Percentiles rank a stretch among this genome's conserved stretches.
These are phyloP conservation scores for Penicillium glabrum DNA, from an alignment of 2,329 filamentous ascomycete genomes.

Conservation along the genomic window DNA sequence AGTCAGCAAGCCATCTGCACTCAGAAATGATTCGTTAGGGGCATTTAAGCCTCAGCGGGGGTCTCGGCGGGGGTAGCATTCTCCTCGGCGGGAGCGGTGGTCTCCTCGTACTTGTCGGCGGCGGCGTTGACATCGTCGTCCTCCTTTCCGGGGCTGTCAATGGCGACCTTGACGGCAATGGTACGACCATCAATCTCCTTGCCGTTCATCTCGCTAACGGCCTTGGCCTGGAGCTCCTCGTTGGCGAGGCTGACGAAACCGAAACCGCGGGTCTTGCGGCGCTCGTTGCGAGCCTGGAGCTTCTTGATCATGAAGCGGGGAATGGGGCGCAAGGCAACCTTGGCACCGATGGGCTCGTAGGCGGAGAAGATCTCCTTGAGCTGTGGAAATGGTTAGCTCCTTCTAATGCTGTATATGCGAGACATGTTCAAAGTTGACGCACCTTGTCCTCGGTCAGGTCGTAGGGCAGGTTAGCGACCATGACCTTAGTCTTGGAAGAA, in stretches of 20 bases:
- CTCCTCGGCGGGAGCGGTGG: constrained; percentile 45
- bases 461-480: constrained; percentile 99
- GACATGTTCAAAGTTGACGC: constrained; percentile 28
- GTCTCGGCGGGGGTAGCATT: constrained; percentile 34
- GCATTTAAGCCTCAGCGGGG: constrained; percentile 30
- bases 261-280: constrained; percentile 98
- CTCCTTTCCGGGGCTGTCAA: constrained; percentile 99
- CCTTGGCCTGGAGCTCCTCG: constrained; percentile 96
- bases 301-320: constrained; percentile 99
- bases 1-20: constrained; percentile 17
- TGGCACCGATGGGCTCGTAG: constrained; percentile 90
- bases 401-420: neutral
- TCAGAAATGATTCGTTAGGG: constrained; percentile 18
- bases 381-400: constrained; percentile 48
- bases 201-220: constrained; percentile 96
- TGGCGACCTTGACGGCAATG: constrained; percentile 99
- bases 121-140: constrained; percentile 71
- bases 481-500: constrained; percentile 99
- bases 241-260: constrained; percentile 95
- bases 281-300: constrained; percentile 95
- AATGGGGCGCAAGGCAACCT: constrained; percentile 97
- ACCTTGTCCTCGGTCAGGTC: constrained; percentile 98
- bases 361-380: constrained; percentile 95
- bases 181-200: constrained; percentile 98
- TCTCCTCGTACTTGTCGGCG: constrained; percentile 47